A percentile compares a stretch with the other conserved stretches of the same genome.
These are phyloP conservation scores for Flaveria sonorensis DNA, from an alignment of 129 eudicot species.

Conservation along the genomic window DNA sequence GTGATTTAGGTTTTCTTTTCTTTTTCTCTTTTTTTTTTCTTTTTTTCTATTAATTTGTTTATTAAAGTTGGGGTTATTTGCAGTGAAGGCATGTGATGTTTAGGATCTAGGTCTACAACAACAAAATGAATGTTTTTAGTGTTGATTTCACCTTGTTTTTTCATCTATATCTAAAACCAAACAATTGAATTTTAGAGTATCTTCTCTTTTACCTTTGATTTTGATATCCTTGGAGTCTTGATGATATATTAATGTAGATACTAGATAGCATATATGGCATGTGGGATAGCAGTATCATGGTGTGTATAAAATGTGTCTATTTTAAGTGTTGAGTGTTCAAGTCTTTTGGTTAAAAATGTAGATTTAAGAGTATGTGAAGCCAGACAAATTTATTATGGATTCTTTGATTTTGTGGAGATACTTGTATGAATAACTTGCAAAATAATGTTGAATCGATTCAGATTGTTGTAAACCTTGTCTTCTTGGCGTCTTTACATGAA, in stretches of 20 bases:
- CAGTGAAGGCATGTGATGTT: constrained; percentile 1
- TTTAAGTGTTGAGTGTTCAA: too few species aligned
- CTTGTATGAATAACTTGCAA: neutral
- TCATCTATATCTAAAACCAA: constrained; percentile 6
- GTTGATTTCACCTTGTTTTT: constrained; percentile 11
- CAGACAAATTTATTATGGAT: neutral
- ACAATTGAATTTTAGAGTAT: constrained; percentile 2
- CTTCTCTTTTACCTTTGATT: constrained; percentile 14
- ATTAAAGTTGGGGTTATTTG: neutral
- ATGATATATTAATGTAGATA: neutral
- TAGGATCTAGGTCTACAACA: neutral
- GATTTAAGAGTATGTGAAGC: neutral
- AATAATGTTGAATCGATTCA: neutral
- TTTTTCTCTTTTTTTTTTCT: neutral
- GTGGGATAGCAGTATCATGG: too few species aligned
- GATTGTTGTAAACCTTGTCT: neutral
- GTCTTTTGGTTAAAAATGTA: too few species aligned
- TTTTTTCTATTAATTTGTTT: neutral
- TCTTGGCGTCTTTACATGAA: constrained; percentile 9
- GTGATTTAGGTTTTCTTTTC: neutral
- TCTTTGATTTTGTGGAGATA: neutral
- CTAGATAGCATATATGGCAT: neutral
- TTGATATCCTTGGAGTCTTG: constrained; percentile 14
- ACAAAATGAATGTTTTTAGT: constrained; percentile 2
- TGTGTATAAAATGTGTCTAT: too few species aligned